Evolutionary conservation across 2,329 filamentous ascomycete genomes (phyloP).

Genomic region (Alternaria triticina): DNA sequence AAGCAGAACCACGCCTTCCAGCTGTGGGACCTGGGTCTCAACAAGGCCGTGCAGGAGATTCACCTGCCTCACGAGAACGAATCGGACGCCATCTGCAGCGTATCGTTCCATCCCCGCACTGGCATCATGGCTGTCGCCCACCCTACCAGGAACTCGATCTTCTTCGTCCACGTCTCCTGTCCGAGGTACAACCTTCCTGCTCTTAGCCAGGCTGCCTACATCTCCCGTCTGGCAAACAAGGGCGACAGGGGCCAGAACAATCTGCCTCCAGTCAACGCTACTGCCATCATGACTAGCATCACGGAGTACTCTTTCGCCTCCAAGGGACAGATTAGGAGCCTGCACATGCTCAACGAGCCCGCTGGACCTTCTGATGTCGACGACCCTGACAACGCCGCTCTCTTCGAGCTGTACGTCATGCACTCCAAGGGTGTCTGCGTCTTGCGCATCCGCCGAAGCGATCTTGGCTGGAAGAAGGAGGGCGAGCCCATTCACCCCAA

Average conservation of each 20-base stretch:
- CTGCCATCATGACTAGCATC: slow-evolving; percentile 95
- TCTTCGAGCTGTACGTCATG: slow-evolving; percentile 97
- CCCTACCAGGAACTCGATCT: slow-evolving; percentile 95
- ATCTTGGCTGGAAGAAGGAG: slow-evolving; percentile 89
- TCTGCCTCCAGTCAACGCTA: slow-evolving; percentile 84
- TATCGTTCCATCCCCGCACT: slow-evolving; percentile 89
- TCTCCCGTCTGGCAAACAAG: slow-evolving; percentile 73
- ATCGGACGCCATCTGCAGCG: slow-evolving; percentile 96
- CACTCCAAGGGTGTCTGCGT: slow-evolving; percentile 97
- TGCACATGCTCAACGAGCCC: slow-evolving; percentile 82
- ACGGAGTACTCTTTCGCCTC: slow-evolving; percentile 92
- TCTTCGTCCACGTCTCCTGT: slow-evolving; percentile 93
- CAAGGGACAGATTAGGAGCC: slow-evolving; percentile 84
- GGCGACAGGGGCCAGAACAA: slow-evolving; percentile 59
- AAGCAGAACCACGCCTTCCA: slow-evolving; percentile 99
- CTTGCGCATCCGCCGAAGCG: slow-evolving; percentile 81
- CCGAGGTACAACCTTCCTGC: slow-evolving; percentile 84
- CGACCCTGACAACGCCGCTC: slow-evolving; percentile 68
- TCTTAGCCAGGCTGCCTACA: slow-evolving; percentile 87
- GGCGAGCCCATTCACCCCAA: slow-evolving; percentile 84
- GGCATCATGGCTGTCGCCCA: slow-evolving; percentile 96
- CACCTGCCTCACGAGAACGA: slow-evolving; percentile 96
- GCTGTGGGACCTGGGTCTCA: slow-evolving; percentile 95
- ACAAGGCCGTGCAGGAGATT: slow-evolving; percentile 95
- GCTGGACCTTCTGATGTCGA: slow-evolving; percentile 64